Evolutionary conservation across 2,329 filamentous ascomycete species (phyloP), one percentile per base, ranked within the genome.

Genomic region (Aaosphaeria pasadenensis): DNA sequence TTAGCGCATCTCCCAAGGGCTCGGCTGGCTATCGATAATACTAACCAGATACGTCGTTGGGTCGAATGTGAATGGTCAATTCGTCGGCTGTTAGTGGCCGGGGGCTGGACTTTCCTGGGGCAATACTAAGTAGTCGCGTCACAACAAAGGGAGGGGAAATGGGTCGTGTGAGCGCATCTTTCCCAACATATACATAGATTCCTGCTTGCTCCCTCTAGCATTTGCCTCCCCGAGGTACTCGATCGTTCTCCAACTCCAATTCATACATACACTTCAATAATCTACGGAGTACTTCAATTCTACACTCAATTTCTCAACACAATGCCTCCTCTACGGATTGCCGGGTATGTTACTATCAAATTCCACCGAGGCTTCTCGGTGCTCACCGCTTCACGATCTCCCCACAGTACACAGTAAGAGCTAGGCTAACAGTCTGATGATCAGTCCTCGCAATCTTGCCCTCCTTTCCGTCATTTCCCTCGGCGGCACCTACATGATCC

Each of bases 391-490:
- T 29, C 11, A 7, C 44, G 24, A 29, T 39, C 45, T 49, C 28
- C 42, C 45, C 44, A 52, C 32, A n/a, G n/a, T n/a, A n/a, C n/a
- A n/a, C n/a, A n/a, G 11, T 11, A n/a, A 17, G 17, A 36, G 36
- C 11, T 49, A 45, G 35, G 44, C 60, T 66, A 47, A 63, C 38
- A 24, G 33, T 24, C 11, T 33, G 30, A 31, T 28, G 6, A 24
- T 30, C 53, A 71, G 69, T 41, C 54, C 64, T 41, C 68, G 66
- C 45, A 67, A 59, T 39, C 40, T 70, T 48, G 49, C 62, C 5
- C 43, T 69, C 39, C 46, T 70, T 39, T 64, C 66, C 30, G 39
- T 66, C 7, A 30, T 64, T 13, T 62, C 66, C 5, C 53, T 71
- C 11, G 60, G 63, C 24, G 60, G 64, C 41, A 62, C 64, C 5